A percentile compares a stretch with the other conserved stretches of the same genome.
Conservation (phyloP, 1,284 basidiomycete genomes). For the Ceratobasidium sp. region DNA sequence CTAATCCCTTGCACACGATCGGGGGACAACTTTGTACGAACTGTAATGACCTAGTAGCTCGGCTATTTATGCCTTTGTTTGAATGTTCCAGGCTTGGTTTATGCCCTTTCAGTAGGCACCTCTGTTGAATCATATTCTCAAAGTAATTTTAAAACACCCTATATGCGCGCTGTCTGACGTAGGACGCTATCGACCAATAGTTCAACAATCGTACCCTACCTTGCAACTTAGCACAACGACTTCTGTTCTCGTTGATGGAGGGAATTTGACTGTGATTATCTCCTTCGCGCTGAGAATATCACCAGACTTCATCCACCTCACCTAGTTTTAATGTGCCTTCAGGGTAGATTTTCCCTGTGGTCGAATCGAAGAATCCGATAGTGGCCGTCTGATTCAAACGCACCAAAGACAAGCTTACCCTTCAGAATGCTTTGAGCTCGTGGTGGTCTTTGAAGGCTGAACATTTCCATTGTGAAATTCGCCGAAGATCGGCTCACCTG, state of each 20-base stretch:
- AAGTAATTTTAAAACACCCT: constrained; percentile 7
- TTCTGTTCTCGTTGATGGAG: constrained; percentile 40
- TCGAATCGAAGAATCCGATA: background rate
- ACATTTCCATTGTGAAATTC: constrained; percentile 47
- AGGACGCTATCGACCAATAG: background rate
- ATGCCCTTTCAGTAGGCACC: background rate
- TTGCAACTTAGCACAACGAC: background rate
- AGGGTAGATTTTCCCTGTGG: constrained; percentile 36
- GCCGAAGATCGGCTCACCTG: constrained; percentile 47
- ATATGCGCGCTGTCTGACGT: constrained; percentile 32
- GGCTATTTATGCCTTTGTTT: background rate
- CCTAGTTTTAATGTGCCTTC: constrained; percentile 39
- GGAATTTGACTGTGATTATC: constrained; percentile 49
- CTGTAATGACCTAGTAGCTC: background rate
- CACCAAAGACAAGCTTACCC: constrained; percentile 19
- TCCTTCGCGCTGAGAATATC: constrained; percentile 48
- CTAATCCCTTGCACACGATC: constrained; percentile 4
- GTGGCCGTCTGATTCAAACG: background rate
- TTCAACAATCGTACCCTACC: background rate
- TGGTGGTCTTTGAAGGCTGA: no score
- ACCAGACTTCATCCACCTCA: constrained; percentile 45
- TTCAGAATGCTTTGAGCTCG: constrained; percentile 50
- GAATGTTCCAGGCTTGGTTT: background rate
- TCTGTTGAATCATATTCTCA: background rate
- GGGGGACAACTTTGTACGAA: background rate